phyloP scores from a whole-genome alignment of 768 basidiomycete genomes.

The Hydnomerulius pinastri region DNA sequence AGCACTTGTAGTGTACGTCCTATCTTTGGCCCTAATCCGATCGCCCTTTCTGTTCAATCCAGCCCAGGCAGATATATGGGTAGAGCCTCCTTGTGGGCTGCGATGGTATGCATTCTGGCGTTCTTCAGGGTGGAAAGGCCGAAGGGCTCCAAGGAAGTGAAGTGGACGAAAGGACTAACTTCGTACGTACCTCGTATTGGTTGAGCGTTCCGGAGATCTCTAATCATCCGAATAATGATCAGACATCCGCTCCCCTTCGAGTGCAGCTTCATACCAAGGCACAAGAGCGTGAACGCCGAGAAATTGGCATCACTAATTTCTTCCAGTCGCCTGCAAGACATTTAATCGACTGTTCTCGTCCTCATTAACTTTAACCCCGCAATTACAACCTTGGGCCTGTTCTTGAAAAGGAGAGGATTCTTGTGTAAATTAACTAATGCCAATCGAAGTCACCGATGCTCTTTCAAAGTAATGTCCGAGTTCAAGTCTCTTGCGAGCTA shows the following conservation, averaged over 20 bases:
- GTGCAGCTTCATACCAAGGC: slow-evolving; percentile 17
- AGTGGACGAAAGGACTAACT: slow-evolving; percentile 18
- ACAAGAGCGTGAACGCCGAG: slow-evolving; percentile 11
- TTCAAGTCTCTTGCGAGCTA: too few species aligned
- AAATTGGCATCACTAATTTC: slow-evolving; percentile 14
- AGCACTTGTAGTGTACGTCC: background rate
- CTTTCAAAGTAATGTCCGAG: too few species aligned
- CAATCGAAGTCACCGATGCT: too few species aligned
- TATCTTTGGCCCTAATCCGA: background rate
- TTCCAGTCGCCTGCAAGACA: slow-evolving; percentile 7
- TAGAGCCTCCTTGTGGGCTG: slow-evolving; percentile 24
- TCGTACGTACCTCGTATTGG: background rate
- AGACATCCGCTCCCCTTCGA: slow-evolving; percentile 20
- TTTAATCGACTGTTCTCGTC: too few species aligned
- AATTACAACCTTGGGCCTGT: too few species aligned
- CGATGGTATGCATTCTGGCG: slow-evolving; percentile 19
- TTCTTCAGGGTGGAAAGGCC: slow-evolving; percentile 19
- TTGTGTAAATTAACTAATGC: too few species aligned
- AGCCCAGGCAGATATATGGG: slow-evolving; percentile 25
- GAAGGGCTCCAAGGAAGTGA: slow-evolving; percentile 14
- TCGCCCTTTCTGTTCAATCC: too few species aligned
- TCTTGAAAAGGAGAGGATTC: too few species aligned
- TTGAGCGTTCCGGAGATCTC: background rate
- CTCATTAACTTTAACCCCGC: too few species aligned
- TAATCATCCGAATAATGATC: background rate